Conservation (phyloP, 352 stramenopile species). For the Aphanomyces invadans region DNA sequence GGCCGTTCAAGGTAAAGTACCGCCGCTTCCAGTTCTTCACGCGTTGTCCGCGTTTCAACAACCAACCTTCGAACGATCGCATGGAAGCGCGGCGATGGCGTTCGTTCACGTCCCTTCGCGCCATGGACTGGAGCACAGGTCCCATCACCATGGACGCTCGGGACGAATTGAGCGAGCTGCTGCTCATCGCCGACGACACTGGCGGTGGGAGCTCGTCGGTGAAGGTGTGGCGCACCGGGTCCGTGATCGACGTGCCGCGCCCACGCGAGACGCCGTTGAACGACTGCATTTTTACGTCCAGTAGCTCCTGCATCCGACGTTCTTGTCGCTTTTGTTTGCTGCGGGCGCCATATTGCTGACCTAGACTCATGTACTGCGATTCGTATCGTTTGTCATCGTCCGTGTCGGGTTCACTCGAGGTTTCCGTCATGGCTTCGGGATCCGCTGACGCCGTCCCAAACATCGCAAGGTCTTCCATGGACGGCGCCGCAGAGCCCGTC, state of each 20-base stretch:
- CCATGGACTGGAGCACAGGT: constrained; percentile 8
- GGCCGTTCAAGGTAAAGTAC: constrained; percentile 29
- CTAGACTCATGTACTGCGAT: constrained; percentile 19
- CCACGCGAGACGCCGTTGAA: background rate
- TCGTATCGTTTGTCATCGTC: constrained; percentile 5
- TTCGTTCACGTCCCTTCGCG: background rate
- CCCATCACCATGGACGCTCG: constrained; percentile 16
- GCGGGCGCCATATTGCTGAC: constrained; percentile 8
- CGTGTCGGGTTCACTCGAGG: constrained; percentile 9
- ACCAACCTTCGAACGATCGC: constrained; percentile 39
- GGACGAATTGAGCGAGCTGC: background rate
- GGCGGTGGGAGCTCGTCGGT: background rate
- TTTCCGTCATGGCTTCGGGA: background rate
- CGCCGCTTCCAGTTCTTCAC: constrained; percentile 72
- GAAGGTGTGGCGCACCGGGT: background rate
- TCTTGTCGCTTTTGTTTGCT: constrained; percentile 9
- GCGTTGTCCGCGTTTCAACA: constrained; percentile 54
- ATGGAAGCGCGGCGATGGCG: background rate
- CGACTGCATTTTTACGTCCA: constrained; percentile 1
- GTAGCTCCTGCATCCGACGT: constrained; percentile 10
- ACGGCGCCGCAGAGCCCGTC: background rate
- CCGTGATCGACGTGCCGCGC: background rate
- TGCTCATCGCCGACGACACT: background rate
- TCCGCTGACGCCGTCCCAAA: background rate
- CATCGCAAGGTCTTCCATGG: background rate